These are phyloP conservation scores for Ephemerocybe angulata DNA, from an alignment of 768 basidiomycete species.

Conservation along the genomic window DNA sequence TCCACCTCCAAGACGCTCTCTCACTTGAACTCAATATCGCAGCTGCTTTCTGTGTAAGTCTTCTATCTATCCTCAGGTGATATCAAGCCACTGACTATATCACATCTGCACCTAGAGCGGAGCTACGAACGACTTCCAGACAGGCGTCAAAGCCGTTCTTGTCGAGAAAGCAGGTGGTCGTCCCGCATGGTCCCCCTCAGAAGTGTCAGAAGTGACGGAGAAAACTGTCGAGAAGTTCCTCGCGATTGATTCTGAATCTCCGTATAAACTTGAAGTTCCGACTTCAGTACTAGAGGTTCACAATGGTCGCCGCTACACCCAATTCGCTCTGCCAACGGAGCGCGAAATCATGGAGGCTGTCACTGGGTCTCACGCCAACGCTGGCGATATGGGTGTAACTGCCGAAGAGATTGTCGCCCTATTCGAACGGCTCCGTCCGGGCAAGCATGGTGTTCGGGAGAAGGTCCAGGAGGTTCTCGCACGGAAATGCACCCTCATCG, in stretches of 20 bases:
- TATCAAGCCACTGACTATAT: constrained; percentile 14
- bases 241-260: constrained; percentile 52
- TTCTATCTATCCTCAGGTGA: constrained; percentile 19
- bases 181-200: constrained; percentile 70
- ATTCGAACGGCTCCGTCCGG: constrained; percentile 44
- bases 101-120: constrained; percentile 52
- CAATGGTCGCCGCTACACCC: constrained; percentile 11
- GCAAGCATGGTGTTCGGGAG: constrained; percentile 62
- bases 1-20: constrained; percentile 63
- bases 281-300: constrained; percentile 31
- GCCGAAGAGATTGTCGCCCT: constrained; percentile 59
- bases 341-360: constrained; percentile 65
- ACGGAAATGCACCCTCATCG: constrained; percentile 60
- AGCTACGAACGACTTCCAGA: constrained; percentile 78
- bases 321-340: constrained; percentile 73
- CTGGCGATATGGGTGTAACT: constrained; percentile 58
- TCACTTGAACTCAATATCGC: constrained; percentile 88
- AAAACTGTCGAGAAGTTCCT: constrained; percentile 65
- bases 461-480: constrained; percentile 76
- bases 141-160: constrained; percentile 72
- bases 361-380: constrained; percentile 56
- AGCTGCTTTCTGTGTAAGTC: constrained; percentile 82
- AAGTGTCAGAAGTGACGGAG: constrained; percentile 55
- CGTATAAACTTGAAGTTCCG: constrained; percentile 42
- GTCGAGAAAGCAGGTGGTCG: constrained; percentile 42